These are phyloP conservation scores for Clarireedia monteithiana DNA, from an alignment of 2,329 filamentous ascomycete species.

Conservation along the genomic window DNA sequence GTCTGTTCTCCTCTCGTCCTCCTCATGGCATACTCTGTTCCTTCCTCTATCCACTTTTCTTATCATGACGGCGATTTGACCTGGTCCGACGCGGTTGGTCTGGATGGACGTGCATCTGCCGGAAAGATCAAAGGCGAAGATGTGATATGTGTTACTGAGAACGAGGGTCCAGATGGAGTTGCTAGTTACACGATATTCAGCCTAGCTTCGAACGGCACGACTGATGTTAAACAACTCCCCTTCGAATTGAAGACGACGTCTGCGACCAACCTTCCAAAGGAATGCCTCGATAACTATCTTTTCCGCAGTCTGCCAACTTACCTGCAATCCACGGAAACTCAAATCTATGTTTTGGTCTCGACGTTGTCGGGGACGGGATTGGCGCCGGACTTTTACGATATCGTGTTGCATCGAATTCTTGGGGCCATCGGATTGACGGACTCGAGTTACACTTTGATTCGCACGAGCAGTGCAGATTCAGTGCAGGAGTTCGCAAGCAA, in stretches of 20 bases:
- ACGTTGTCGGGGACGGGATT: slow-evolving; percentile 55
- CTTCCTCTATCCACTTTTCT: slow-evolving; percentile 3
- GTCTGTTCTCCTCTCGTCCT: too few species aligned
- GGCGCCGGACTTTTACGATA: slow-evolving; percentile 47
- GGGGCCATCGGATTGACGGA: slow-evolving; percentile 34
- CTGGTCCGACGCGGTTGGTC: slow-evolving; percentile 3
- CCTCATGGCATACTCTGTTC: too few species aligned
- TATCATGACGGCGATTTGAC: slow-evolving; percentile 14
- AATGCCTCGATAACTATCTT: slow-evolving; percentile 32
- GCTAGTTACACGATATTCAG: slow-evolving; percentile 32
- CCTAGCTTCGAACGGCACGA: slow-evolving; percentile 25
- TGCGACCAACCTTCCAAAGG: slow-evolving; percentile 31
- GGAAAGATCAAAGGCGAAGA: slow-evolving; percentile 26
- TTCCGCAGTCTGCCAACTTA: slow-evolving; percentile 34
- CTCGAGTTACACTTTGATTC: slow-evolving; percentile 42
- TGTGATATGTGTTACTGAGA: slow-evolving; percentile 26
- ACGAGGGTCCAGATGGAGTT: slow-evolving; percentile 5
- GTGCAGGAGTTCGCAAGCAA: slow-evolving; percentile 54
- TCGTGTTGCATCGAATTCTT: slow-evolving; percentile 49
- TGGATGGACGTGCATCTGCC: not conserved
- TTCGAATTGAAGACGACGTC: slow-evolving; percentile 28
- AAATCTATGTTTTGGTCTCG: slow-evolving; percentile 59
- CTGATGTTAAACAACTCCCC: slow-evolving; percentile 14
- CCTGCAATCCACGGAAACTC: slow-evolving; percentile 13
- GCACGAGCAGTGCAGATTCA: slow-evolving; percentile 56